Base-by-base conservation (phyloP, 2,329 filamentous ascomycete genomes). In the Helicocarpus griseus region DNA sequence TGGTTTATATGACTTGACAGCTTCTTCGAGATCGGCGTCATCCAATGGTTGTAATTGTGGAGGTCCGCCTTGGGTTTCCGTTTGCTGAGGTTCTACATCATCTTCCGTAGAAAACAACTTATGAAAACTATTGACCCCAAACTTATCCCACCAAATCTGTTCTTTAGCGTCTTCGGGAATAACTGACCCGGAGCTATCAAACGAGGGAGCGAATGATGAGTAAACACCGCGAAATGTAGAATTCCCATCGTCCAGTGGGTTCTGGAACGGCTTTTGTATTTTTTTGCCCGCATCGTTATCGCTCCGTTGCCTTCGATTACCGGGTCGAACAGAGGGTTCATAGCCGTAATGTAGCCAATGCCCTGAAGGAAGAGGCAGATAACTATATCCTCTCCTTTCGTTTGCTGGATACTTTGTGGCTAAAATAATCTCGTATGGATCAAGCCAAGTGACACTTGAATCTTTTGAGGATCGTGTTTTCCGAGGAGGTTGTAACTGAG, bases 181-280 rank as follows among this genome's bases (percentile, higher is more conserved):
- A 40, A 74, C 58, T 13, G 72, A 65, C 1, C 63, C 66, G 6
- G 70, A 67, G 54, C 72, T 74, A 54, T 76, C 73, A 51, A 67
- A 69, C 22, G 66, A 66, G 7, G 73, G 73, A 3, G 72, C 73
- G 63, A 76, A 76, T 9, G 73, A 74, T 3, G 73, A 75, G 55
- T 73, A 76, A 19, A 69, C 68, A 29, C 71, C 67, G 44, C 68
- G 69, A 46, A 73, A 66, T 29, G 70, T 53, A 46, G 66, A 62
- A 3, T 66, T 59, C 43, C 66, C 62, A 39, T 67, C 63, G 7
- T 65, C 35, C 6, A 40, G 19, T 2, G 22, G 13, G n/a, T 36
- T 28, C 19, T 50, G 48, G 14, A 47, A 46, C 17, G 49, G 40
- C 13, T 51, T 47, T 38, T 14, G 21, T 6, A 14, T 21, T 4